Base-by-base conservation (phyloP, 2,329 filamentous ascomycete species). In the Venturia oleaginea region DNA sequence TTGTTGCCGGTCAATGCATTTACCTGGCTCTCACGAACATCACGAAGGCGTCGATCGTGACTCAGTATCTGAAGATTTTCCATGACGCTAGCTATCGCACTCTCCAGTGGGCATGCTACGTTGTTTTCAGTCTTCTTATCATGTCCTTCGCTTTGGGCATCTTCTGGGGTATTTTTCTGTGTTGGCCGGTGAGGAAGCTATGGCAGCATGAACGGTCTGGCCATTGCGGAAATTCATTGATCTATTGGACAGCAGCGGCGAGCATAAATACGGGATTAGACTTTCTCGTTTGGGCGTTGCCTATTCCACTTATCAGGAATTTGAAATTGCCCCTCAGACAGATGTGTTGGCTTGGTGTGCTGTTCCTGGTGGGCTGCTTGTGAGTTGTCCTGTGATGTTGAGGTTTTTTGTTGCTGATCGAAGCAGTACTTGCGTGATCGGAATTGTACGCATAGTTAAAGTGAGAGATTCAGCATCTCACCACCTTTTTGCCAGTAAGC, bases 11-110 rank as follows among this genome's bases (percentile, higher is more conserved):
- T 48, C 71, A 69, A 19, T 67, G 73, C 32, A 61, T 74, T 63
- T 75, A 73, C 65, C 71, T 73, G n/a, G 64, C 71, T 51, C 34
- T 69, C 8, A 70, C 71, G 61, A 73, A 74, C 65, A 63, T 73
- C 2, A 68, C 72, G 62, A 75, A 75, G 66, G 64, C 68, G 1
- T 72, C 73, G 2, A 74, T 76, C 61, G 59, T 71, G 27, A 64
- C 71, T 24, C 71, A 75, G 63, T 75, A 75, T 65, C 54, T 71
- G 1, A 69, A 66, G 7, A 24, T 66, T 17, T 66, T 65, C 46
- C 15, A 1, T 66, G 67, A 69, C 67, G 65, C n/a, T 24, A 51
- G 40, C 46, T 51, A 37, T 40, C 38, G 17, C 57, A 72, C 38
- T 65, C 71, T 15, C 71, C 70, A 17, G 67, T 71, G 73, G 68